A percentile compares a stretch with the other conserved stretches of the same genome.
These are phyloP conservation scores for Allium sativum DNA, from an alignment of 106 monocot species.

Conservation along the genomic window DNA sequence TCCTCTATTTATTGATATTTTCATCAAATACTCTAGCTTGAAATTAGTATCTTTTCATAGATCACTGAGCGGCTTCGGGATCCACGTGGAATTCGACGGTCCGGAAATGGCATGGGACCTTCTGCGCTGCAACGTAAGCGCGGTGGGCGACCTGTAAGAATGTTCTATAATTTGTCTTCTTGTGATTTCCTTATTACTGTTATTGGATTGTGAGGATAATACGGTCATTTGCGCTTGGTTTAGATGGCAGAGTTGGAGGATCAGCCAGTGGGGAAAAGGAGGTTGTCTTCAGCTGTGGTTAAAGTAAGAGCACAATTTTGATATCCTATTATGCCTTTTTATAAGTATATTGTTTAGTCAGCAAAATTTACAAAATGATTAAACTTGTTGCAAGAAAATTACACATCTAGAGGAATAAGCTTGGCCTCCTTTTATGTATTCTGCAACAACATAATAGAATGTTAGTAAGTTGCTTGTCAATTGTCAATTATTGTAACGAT, in stretches of 20 bases:
- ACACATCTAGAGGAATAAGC: no score
- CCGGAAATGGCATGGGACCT: slow-evolving; percentile 23
- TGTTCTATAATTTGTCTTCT: neutral
- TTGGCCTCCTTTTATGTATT: no score
- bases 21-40: neutral
- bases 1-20: neutral
- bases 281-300: slow-evolving; percentile 74
- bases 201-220: neutral
- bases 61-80: slow-evolving; percentile 84
- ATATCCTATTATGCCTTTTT: no score
- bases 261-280: slow-evolving; percentile 57
- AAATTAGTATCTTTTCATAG: slow-evolving; percentile 21
- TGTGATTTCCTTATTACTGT: neutral
- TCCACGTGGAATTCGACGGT: slow-evolving; percentile 80
- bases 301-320: slow-evolving; percentile 27
- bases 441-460: no score
- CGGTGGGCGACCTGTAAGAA: slow-evolving; percentile 55
- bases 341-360: no score
- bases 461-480: no score
- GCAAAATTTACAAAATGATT: no score
- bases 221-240: neutral
- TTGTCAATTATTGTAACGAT: no score
- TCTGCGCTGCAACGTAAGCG: slow-evolving; percentile 33
- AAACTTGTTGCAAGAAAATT: no score
- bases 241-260: slow-evolving; percentile 49